These are phyloP conservation scores for Plasmodium billcollinsi DNA, from an alignment of 169 alveolate species.

Conservation along the genomic window DNA sequence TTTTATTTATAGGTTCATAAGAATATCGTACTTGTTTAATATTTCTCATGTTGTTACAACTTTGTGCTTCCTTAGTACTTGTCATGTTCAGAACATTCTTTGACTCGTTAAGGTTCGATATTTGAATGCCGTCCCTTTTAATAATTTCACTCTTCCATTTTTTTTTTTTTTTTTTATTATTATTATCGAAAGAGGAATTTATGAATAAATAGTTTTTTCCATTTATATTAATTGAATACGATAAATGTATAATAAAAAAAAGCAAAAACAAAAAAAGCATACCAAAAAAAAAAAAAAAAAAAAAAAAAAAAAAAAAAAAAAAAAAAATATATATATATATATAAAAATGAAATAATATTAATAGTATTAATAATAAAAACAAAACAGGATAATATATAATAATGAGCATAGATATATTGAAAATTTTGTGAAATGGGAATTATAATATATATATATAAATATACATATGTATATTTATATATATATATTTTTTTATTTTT, in stretches of 20 bases:
- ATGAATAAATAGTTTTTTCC: neutral
- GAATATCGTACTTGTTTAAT: no score
- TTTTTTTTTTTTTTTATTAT: neutral
- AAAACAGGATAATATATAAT: no score
- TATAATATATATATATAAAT: no score
- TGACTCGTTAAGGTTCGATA: no score
- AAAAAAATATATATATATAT: neutral
- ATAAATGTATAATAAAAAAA: slow-evolving; percentile 2
- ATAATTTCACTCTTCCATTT: neutral
- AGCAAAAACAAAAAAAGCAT: slow-evolving; percentile 6
- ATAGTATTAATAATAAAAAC: no score
- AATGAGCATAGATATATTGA: no score
- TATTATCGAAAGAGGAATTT: neutral
- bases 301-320: neutral
- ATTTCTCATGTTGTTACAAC: neutral
- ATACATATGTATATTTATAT: no score
- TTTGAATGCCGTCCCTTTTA: neutral
- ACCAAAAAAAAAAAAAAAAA: slow-evolving; percentile 6
- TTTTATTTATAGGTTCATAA: no score
- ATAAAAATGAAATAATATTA: no score
- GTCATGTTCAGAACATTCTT: no score
- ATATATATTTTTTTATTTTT: no score
- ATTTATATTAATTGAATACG: neutral
- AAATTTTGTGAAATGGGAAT: no score
- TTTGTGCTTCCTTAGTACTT: neutral